These are phyloP conservation scores for Saccharomyces hybrid DNA, from an alignment of 1,139 yeast genomes.

Conservation along the genomic window DNA sequence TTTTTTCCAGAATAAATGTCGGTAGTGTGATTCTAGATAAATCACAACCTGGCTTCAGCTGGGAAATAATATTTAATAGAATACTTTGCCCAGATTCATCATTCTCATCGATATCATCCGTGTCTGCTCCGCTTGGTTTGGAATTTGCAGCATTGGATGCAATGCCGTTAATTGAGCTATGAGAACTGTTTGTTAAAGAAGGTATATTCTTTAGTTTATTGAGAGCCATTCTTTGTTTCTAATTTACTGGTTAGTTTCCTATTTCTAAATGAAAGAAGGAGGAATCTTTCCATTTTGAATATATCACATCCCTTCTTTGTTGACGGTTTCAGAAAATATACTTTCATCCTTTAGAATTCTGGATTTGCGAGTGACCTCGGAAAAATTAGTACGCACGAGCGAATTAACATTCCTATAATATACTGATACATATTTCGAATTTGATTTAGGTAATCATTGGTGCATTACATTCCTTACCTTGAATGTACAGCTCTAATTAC, in stretches of 20 bases:
- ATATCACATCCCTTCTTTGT: not conserved
- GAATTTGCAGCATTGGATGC: not conserved
- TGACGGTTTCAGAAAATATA: not conserved
- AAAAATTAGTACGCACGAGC: not conserved
- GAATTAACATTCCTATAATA: not conserved
- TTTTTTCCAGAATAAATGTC: constrained; percentile 87
- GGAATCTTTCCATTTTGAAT: not conserved
- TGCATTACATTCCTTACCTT: not conserved
- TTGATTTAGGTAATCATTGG: not conserved
- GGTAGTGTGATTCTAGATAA: constrained; percentile 86
- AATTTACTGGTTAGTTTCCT: not conserved
- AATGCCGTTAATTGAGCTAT: not conserved
- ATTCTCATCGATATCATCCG: constrained; percentile 80
- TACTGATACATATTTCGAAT: not conserved
- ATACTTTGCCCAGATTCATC: constrained; percentile 87
- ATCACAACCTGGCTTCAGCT: constrained; percentile 88
- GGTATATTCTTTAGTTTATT: not conserved
- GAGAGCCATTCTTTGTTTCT: not conserved
- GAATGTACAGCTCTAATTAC: not conserved
- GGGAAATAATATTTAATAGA: constrained; percentile 77
- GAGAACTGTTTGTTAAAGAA: not conserved
- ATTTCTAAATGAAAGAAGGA: not conserved
- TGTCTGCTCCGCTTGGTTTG: constrained; percentile 13
- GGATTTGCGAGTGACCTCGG: not conserved
- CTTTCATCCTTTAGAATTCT: not conserved